Percentiles rank a stretch among this genome's conserved stretches.
These are phyloP conservation scores for Pestalotiopsis sp. DNA, from an alignment of 2,329 filamentous ascomycete genomes.

Conservation along the genomic window DNA sequence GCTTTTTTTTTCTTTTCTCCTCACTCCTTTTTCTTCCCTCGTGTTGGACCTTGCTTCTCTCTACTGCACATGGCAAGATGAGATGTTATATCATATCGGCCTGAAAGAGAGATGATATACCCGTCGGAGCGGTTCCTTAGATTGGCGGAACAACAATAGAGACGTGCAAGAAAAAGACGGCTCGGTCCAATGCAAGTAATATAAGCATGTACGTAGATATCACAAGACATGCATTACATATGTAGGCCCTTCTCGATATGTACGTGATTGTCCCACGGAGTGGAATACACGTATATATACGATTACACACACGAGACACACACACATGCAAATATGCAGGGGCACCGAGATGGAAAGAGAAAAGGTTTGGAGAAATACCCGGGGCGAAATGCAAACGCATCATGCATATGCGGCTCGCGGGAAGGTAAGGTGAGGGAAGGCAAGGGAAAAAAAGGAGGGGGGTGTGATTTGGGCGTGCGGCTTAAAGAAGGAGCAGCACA, in stretches of 20 bases:
- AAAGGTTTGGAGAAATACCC: not conserved
- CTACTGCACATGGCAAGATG: not conserved
- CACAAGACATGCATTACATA: not conserved
- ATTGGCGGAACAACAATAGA: not conserved
- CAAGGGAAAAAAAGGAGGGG: not conserved
- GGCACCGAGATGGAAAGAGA: not conserved
- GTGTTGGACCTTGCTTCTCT: not conserved
- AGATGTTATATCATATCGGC: not conserved
- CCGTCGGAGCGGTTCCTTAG: not conserved
- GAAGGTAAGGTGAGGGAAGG: not conserved
- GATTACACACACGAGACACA: not conserved
- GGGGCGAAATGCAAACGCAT: not conserved
- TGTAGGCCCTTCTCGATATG: not conserved
- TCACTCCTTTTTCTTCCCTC: not conserved
- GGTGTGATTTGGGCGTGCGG: not conserved
- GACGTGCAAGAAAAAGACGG: not conserved
- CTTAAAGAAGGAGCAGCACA: not conserved
- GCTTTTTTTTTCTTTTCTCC: not conserved
- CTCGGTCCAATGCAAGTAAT: not conserved
- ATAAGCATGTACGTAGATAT: not conserved
- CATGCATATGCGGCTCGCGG: conserved; percentile 1
- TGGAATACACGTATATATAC: not conserved
- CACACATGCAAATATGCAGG: not conserved
- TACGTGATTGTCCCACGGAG: not conserved
- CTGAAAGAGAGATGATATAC: not conserved